A percentile compares a stretch with the other conserved stretches of the same genome.
phyloP scores from a whole-genome alignment of 225 moss, liverwort and hornwort genomes.

The Straminergon stramineum region DNA sequence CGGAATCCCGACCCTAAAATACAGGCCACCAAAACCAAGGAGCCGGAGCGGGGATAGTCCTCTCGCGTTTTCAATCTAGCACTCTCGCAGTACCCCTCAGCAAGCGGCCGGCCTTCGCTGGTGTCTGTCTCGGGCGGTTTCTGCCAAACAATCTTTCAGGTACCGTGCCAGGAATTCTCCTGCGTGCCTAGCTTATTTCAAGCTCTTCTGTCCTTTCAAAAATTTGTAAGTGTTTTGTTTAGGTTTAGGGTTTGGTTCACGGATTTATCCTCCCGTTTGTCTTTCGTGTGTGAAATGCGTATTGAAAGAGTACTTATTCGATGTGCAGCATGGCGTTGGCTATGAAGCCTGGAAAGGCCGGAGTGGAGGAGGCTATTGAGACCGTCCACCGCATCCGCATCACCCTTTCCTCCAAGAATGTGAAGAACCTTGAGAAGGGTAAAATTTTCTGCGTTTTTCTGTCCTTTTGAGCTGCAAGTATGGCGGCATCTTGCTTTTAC shows the following conservation, averaged over 20 bases:
- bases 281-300: neutral
- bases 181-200: neutral
- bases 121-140: conserved; percentile 44
- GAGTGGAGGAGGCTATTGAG: conserved; percentile 76
- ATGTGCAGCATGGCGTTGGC: conserved; percentile 50
- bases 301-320: neutral
- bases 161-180: neutral
- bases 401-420: conserved; percentile 82
- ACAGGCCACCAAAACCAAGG: neutral
- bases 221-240: neutral
- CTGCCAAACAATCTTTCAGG: conserved; percentile 9
- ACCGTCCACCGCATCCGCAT: conserved; percentile 77
- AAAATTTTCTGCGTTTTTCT: neutral
- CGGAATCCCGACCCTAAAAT: neutral
- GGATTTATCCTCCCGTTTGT: too few species aligned
- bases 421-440: conserved; percentile 90
- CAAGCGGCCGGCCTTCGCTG: conserved; percentile 31
- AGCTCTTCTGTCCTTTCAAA: too few species aligned
- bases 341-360: conserved; percentile 63
- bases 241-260: neutral
- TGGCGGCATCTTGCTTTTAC: neutral
- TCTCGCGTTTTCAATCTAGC: neutral
- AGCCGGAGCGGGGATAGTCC: fast-evolving
- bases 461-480: neutral
- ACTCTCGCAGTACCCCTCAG: conserved; percentile 8